Percentiles rank a stretch among this genome's conserved stretches.
phyloP scores from a whole-genome alignment of 352 stramenopile species.

The Pythium insidiosum region DNA sequence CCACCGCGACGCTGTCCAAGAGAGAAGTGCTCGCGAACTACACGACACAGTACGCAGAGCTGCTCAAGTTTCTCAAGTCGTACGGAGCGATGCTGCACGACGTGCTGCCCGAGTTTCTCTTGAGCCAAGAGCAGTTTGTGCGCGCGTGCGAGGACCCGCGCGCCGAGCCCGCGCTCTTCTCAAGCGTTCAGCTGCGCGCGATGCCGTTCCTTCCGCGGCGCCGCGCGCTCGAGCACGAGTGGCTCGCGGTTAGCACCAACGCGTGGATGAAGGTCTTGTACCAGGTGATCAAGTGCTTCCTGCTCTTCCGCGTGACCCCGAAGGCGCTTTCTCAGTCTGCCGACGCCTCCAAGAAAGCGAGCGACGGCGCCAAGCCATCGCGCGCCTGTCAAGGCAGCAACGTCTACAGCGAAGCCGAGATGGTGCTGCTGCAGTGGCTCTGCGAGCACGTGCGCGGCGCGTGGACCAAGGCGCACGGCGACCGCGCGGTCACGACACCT shows the following conservation, averaged over 20 bases:
- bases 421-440: slow-evolving; percentile 89
- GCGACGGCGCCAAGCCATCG: not conserved
- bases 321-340: slow-evolving; percentile 22
- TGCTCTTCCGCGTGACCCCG: slow-evolving; percentile 84
- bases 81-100: slow-evolving; percentile 89
- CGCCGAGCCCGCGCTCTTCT: slow-evolving; percentile 36
- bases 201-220: slow-evolving; percentile 54
- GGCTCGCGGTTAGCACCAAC: slow-evolving; percentile 25
- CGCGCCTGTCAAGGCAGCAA: slow-evolving; percentile 74
- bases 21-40: slow-evolving; percentile 51
- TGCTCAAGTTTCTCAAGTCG: slow-evolving; percentile 89
- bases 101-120: slow-evolving; percentile 69
- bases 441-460: slow-evolving; percentile 53
- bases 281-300: slow-evolving; percentile 90
- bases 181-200: slow-evolving; percentile 18
- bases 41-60: slow-evolving; percentile 68
- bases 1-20: slow-evolving; percentile 16
- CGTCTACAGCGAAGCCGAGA: slow-evolving; percentile 88
- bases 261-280: slow-evolving; percentile 87
- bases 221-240: slow-evolving; percentile 48
- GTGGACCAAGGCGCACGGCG: too few species aligned
- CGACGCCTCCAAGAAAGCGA: not conserved
- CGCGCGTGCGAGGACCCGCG: slow-evolving; percentile 60
- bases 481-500: too few species aligned
- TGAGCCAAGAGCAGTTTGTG: slow-evolving; percentile 78